Conservation (phyloP, 306 rosid genomes). For the Inga leiocalycina region DNA sequence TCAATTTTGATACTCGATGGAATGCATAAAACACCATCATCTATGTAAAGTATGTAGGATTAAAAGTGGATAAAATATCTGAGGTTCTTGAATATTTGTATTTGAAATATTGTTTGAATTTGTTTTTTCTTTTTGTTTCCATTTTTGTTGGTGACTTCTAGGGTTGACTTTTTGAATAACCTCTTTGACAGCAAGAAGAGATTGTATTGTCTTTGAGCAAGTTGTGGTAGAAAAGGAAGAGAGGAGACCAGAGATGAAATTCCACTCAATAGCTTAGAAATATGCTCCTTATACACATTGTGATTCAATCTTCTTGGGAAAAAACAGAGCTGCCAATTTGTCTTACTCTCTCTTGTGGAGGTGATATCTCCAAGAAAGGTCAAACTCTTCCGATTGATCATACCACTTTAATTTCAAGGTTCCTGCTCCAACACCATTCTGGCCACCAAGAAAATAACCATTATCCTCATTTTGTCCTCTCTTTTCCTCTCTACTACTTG, state of each 20-base stretch:
- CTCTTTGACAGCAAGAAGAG: not conserved
- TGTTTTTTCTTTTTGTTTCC: too few relatives aligned
- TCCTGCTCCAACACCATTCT: too few relatives aligned
- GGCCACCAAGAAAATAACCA: too few relatives aligned
- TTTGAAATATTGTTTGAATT: not conserved
- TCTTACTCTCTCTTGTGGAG: constrained; percentile 2
- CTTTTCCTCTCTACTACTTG: not conserved
- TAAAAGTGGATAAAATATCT: not conserved
- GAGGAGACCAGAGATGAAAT: too few relatives aligned
- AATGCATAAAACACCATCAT: too few relatives aligned
- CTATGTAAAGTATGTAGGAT: not conserved
- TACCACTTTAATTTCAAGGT: too few relatives aligned
- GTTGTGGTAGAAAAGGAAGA: too few relatives aligned
- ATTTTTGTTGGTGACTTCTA: not conserved
- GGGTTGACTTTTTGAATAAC: not conserved
- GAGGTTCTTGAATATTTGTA: not conserved
- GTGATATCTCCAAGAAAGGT: constrained; percentile 8
- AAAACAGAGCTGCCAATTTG: constrained; percentile 42
- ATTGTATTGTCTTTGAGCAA: too few relatives aligned
- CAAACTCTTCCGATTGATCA: not conserved
- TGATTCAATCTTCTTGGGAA: not conserved
- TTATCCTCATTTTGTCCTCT: too few relatives aligned
- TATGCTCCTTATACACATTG: too few relatives aligned
- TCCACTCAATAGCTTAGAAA: too few relatives aligned
- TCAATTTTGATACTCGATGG: not conserved